Base-by-base conservation (phyloP, 75 land plant genomes). In the Sequoiadendron giganteum region DNA sequence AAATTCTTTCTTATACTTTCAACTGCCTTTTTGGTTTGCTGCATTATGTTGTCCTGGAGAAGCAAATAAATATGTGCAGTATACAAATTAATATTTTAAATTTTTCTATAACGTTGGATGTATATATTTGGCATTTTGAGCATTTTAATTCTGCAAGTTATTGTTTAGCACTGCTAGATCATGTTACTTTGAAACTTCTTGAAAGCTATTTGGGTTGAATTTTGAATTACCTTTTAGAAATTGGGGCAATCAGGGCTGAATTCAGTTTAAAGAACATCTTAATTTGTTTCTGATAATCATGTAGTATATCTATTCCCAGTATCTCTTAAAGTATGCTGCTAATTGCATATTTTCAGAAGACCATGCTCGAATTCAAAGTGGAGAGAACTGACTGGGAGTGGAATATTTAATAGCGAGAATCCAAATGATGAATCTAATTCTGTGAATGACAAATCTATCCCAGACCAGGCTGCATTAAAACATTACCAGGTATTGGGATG, bases 341-440 rank as follows among this genome's bases (percentile, higher is more conserved):
- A 40, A 19, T 85, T 48, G 18, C 86, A 47, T 11, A 49, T 85
- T 30, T 32, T 85, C 85, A 92, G 93, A 88, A 85, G 88, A 83
- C 93, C 90, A 61, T 89, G 92, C 52, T 92, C 92, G n/a, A 90
- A 90, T 36, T 75, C 72, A 36, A 92, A 92, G 93, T 86, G 87
- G 87, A 91, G 82, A 83, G 93, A 92, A 61, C 86, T 92, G 93
- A 84, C 68, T 92, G 93, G 93, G 43, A 92, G 92, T 88, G 93
- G 93, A 42, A 92, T 92, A 28, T 90, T 92, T 72, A 49, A 6
- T 85, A 28, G 28, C 30, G 86, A 43, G 39, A 34, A 85, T 79
- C 43, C 82, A 79, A 79, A 40, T 79, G 82, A 79, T 79, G 82
- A 10, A 40, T 79, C 82, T 30, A 28, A 85, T 85, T 49, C 86